phyloP scores from a whole-genome alignment of 2,329 filamentous ascomycete species.

The Colletotrichum brevisporum region DNA sequence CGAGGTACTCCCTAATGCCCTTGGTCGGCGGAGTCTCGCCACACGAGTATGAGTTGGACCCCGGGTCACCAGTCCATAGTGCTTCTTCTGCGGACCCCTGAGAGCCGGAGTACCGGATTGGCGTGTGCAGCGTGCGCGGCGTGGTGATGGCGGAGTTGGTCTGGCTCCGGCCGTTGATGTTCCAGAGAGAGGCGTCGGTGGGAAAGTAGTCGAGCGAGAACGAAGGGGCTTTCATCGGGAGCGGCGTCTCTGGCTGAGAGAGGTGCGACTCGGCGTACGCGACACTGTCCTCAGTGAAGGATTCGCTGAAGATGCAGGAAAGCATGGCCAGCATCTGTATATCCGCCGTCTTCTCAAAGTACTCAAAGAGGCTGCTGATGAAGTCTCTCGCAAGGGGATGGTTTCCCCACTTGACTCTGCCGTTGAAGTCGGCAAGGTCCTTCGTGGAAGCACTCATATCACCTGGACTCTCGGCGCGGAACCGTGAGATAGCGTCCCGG shows the following conservation, averaged over 20 bases:
- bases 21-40: constrained; percentile 73
- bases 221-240: constrained; percentile 75
- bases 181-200: constrained; percentile 69
- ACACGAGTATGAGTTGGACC: constrained; percentile 71
- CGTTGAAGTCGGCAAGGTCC: constrained; percentile 57
- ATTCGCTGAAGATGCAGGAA: constrained; percentile 77
- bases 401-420: constrained; percentile 77
- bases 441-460: constrained; percentile 31
- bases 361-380: constrained; percentile 72
- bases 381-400: constrained; percentile 75
- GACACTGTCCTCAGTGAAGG: constrained; percentile 67
- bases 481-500: constrained; percentile 68
- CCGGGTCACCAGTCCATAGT: constrained; percentile 66
- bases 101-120: constrained; percentile 67
- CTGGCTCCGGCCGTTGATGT: constrained; percentile 64
- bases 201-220: constrained; percentile 79
- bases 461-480: constrained; percentile 40
- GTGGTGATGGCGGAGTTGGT: constrained; percentile 70
- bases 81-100: constrained; percentile 68
- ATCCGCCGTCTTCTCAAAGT: constrained; percentile 74
- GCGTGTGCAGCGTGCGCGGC: constrained; percentile 69
- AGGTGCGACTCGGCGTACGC: constrained; percentile 71
- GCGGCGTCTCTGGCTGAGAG: constrained; percentile 71
- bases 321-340: constrained; percentile 81
- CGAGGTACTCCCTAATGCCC: constrained; percentile 59